Base-by-base conservation (phyloP, 163 green algal species). In the Scenedesmus sp. region DNA sequence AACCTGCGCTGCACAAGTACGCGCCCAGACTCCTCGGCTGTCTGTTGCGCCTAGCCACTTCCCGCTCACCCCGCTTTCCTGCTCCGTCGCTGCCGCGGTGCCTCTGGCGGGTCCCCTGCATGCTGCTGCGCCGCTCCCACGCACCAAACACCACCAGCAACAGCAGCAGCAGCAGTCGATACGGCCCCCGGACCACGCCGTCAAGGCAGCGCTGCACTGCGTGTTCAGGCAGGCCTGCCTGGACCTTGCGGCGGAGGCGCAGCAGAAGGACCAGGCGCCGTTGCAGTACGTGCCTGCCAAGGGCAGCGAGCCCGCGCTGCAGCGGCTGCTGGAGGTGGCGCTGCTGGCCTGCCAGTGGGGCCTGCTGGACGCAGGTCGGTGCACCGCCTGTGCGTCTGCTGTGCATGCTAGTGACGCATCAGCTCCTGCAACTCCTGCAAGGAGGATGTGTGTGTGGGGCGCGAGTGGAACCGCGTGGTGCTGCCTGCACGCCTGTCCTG, bases 301-400 rank as follows among this genome's bases (percentile, higher is more conserved):
- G 10, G 51, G 24, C 40, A 35, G 22, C 30, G 53, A 85, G 40
- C 86, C 86, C 4, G 86, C 44, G 24, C 86, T 91, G 86, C 76
- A 70, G 86, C 49, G 53, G 40, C 37, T 91, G 72, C 86, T 91
- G 22, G 16, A 49, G 24, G 85, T 56, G 16, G 85, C 85, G n/a
- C 68, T 89, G 26, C 44, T 81, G 65, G 70, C 44, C n/a, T 68
- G 49, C 43, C 30, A 76, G 0, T 40, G 30, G 65, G 65, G 65
- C 7, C 30, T 76, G 30, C 30, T 76, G 30, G 65, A 76, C 30
- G 30, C 61, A 76, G 61, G 61, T 76, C 22, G 9, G 61, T 83
- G 35, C 73, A 49, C 10, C 6, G 73, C 2, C 33, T 42, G 56
- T 70, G 51, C 15, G 22, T n/a, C 3, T 20, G 61, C 30, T 76